phyloP scores from a whole-genome alignment of 1,284 basidiomycete genomes.

The Cutaneotrichosporon sp. region DNA sequence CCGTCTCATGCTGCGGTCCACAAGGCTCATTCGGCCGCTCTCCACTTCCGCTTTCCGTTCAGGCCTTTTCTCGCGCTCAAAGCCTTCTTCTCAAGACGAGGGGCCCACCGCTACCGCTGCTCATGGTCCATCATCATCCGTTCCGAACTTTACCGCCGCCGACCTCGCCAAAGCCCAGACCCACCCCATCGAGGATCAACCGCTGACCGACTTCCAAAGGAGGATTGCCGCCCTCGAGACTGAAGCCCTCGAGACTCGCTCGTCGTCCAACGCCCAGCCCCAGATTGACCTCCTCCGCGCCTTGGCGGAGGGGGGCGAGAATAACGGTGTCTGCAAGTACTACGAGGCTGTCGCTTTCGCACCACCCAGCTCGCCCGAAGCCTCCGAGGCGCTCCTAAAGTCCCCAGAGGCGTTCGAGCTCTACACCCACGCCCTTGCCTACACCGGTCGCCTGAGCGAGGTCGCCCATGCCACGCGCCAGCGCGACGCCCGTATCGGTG shows the following conservation, averaged over 20 bases:
- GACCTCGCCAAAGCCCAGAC: conserved; percentile 2
- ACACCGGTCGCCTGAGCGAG: conserved; percentile 31
- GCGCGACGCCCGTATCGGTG: conserved; percentile 26
- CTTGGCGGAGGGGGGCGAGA: conserved; percentile 33
- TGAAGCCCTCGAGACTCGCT: conserved; percentile 23
- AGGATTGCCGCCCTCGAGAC: conserved; percentile 42
- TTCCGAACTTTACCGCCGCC: neutral
- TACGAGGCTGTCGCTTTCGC: conserved; percentile 39
- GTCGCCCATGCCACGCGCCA: conserved; percentile 26
- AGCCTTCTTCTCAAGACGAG: neutral
- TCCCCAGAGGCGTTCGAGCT: conserved; percentile 33
- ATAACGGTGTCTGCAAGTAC: conserved; percentile 30
- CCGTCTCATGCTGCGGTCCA: neutral
- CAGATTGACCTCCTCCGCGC: conserved; percentile 37
- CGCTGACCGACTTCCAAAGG: conserved; percentile 36
- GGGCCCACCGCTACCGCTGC: neutral
- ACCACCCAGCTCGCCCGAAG: conserved; percentile 5
- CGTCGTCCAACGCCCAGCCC: conserved; percentile 15
- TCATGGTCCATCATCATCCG: neutral
- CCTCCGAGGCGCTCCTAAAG: conserved; percentile 27
- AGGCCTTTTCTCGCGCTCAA: conserved; percentile 2
- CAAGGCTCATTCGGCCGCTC: neutral
- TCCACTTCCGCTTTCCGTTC: neutral
- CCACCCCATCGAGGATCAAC: conserved; percentile 3
- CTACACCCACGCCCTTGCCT: conserved; percentile 33